These are phyloP conservation scores for Candida coquimbonensis DNA, from an alignment of 805 yeast species.

Conservation along the genomic window DNA sequence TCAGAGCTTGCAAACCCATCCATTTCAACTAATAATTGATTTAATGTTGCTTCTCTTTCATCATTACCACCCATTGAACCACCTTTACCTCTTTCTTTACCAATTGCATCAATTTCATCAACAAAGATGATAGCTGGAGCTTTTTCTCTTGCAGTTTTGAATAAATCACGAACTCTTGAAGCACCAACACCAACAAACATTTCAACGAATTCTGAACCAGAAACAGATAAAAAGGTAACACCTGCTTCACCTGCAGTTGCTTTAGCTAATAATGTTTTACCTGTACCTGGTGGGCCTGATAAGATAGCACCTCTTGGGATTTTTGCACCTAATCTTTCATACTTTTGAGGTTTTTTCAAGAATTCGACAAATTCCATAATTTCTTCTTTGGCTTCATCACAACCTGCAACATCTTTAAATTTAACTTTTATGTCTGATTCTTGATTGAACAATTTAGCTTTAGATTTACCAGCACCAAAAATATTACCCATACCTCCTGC, in stretches of 20 bases:
- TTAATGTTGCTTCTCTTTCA: constrained; percentile 88
- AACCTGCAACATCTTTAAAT: constrained; percentile 90
- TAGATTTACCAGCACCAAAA: constrained; percentile 71
- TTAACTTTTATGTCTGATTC: constrained; percentile 76
- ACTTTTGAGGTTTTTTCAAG: constrained; percentile 75
- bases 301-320: constrained; percentile 93
- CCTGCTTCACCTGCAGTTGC: constrained; percentile 98
- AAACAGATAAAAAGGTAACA: constrained; percentile 85
- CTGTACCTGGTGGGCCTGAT: constrained; percentile 96
- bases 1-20: constrained; percentile 87
- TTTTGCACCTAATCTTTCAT: constrained; percentile 85
- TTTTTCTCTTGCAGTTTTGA: constrained; percentile 81
- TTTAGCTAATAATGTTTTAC: constrained; percentile 86
- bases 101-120: constrained; percentile 95
- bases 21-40: constrained; percentile 91
- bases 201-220: constrained; percentile 94
- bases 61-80: constrained; percentile 78
- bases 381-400: constrained; percentile 91
- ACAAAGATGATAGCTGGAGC: constrained; percentile 89
- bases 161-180: constrained; percentile 85
- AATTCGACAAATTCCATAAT: constrained; percentile 93
- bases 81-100: constrained; percentile 73
- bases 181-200: constrained; percentile 98
- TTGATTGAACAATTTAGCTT: constrained; percentile 75
- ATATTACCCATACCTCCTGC: constrained; percentile 59